Conservation (phyloP, 768 basidiomycete species). For the Candolleomyces aberdarensis region DNA sequence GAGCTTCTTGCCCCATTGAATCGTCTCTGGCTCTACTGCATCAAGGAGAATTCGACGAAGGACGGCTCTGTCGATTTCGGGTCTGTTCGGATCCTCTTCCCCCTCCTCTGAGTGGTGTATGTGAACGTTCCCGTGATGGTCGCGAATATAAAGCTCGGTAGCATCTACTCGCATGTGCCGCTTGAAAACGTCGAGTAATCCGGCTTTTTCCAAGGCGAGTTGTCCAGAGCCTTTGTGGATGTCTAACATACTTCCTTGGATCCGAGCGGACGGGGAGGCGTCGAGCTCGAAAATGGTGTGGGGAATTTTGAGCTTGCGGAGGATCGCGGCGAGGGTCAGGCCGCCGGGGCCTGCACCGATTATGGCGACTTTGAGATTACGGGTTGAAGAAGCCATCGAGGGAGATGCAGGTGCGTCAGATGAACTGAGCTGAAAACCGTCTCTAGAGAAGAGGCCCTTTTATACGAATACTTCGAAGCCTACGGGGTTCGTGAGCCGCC, state of each 20-base stretch:
- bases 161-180: conserved; percentile 14
- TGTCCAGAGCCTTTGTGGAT: conserved; percentile 21
- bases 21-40: conserved; percentile 14
- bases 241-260: conserved; percentile 25
- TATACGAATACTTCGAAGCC: too few relatives aligned
- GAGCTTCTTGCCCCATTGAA: conserved; percentile 20
- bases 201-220: conserved; percentile 20
- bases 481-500: too few relatives aligned
- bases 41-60: conserved; percentile 24
- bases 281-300: conserved; percentile 22
- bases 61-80: conserved; percentile 24
- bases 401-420: neutral
- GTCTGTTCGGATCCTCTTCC: conserved; percentile 8
- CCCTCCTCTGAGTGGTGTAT: conserved; percentile 5
- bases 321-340: conserved; percentile 23
- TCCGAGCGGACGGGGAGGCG: conserved; percentile 13
- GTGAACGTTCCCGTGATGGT: conserved; percentile 10
- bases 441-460: too few relatives aligned
- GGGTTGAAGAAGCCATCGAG: neutral
- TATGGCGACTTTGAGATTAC: neutral
- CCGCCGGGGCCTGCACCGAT: conserved; percentile 20
- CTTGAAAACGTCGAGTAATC: conserved; percentile 20
- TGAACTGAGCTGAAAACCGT: too few relatives aligned
- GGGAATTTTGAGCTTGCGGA: conserved; percentile 12
- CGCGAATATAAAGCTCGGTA: conserved; percentile 13